Base-by-base conservation (phyloP, 345 rosid genomes). In the Eucalyptus sideroxylon region DNA sequence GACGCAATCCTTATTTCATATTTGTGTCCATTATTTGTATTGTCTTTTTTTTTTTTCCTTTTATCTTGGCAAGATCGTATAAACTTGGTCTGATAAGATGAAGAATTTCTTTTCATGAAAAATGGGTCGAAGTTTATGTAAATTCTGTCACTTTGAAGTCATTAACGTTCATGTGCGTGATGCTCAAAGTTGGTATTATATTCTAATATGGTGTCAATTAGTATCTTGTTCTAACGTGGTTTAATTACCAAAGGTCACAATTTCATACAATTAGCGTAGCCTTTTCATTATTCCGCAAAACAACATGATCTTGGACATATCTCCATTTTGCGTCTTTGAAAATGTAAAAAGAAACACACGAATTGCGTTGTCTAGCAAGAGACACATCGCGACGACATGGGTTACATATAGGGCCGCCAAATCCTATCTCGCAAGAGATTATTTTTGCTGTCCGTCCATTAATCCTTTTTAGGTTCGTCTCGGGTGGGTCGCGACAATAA, bases 1-100 rank as follows among this genome's bases (percentile, higher is more conserved):
- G 24, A 17, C 1, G 0, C 14, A 0, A 69, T 17, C 23, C 82
- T 34, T 69, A 34, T 37, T 10, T 37, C 0, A 1, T 34, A 34
- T 19, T 10, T 2, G 2, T 5, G 26, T 72, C 13, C 37, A 19
- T 34, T 3, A 9, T 37, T 37, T 19, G 14, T 67, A 67, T 72
- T 69, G 4, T 3, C n/a, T n/a, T 72, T 34, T 72, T 19, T 51
- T 0, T 2, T n/a, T n/a, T n/a, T n/a, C n/a, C 10, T 19, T 53
- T 72, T 34, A 10, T 42, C 7, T 72, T 19, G 8, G 2, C 82
- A 37, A 19, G 77, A 37, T 72, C 26, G 6, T 34, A 34, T 34
- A 37, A 37, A 37, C 14, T 17, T 17, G 45, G 82, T 72, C 7
- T 17, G 23, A 72, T 5, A 34, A 37, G 44, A 19, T 34, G 26